Base-by-base conservation (phyloP, 768 basidiomycete species). In the Coprinopsis cinerea region DNA sequence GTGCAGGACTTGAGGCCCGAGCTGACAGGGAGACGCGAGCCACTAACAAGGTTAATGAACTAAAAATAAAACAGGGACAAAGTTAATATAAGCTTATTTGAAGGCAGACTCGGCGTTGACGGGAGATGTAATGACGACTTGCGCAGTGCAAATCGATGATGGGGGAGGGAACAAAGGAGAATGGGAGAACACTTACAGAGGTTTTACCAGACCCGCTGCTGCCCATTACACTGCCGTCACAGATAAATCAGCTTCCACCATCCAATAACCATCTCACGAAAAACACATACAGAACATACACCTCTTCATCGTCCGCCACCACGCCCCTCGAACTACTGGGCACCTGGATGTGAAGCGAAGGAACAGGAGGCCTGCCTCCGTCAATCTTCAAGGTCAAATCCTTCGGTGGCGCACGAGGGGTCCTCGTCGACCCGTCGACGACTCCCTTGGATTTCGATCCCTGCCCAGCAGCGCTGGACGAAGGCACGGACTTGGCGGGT, bases 21-120 rank as follows among this genome's bases (percentile, higher is more conserved):
- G 23, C 51, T 52, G 25, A 52, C 51, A 6, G 51, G 51, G 9
- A 52, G 23, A 3, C 36, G 25, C 17, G 51, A 52, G 18, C 57
- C 57, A 22, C 59, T 60, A 10, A 59, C 49, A 9, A 53, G 52
- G 48, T 61, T 58, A 44, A 64, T 62, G 48, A 64, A 64, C 63
- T 64, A 36, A 22, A 3, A 22, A 30, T 30, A 41, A 7, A 22
- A 35, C 10, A 37, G 5, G 5, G 15, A 15, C 15, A 3, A 25
- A 15, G 7, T 43, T 25, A 43, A 11, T 43, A 22, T 26, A 47
- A 15, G 20, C 23, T 20, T n/a, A 36, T n/a, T n/a, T n/a, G n/a
- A n/a, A n/a, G n/a, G n/a, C n/a, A n/a, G n/a, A n/a, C n/a, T n/a
- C n/a, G n/a, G n/a, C n/a, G n/a, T n/a, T n/a, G n/a, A n/a, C n/a